These are phyloP conservation scores for Thozetella sp. DNA, from an alignment of 495 filamentous ascomycete genomes.

Conservation along the genomic window DNA sequence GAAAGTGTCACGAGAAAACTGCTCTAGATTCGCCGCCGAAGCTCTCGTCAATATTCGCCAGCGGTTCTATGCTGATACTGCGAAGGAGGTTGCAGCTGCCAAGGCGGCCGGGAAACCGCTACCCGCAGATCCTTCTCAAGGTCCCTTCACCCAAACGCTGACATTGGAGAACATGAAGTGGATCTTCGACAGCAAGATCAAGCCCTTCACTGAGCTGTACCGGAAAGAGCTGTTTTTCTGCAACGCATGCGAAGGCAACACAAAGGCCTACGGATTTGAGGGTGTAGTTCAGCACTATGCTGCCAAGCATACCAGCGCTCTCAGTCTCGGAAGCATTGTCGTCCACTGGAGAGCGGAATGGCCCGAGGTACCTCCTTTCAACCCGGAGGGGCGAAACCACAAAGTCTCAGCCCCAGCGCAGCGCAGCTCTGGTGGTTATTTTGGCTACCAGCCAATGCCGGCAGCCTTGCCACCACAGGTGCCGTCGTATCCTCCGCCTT, in stretches of 20 bases:
- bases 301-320: conserved; percentile 71
- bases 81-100: conserved; percentile 46
- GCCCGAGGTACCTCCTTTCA: conserved; percentile 73
- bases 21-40: conserved; percentile 66
- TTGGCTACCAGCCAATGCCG: conserved; percentile 31
- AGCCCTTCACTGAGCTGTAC: conserved; percentile 60
- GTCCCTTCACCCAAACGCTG: conserved; percentile 57
- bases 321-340: conserved; percentile 68
- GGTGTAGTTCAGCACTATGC: conserved; percentile 79
- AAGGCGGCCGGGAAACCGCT: conserved; percentile 40
- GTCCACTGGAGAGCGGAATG: conserved; percentile 80
- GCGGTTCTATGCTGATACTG: conserved; percentile 61
- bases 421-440: conserved; percentile 22
- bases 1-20: conserved; percentile 58
- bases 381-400: conserved; percentile 49
- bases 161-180: conserved; percentile 86
- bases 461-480: conserved; percentile 17
- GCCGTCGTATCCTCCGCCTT: conserved; percentile 33
- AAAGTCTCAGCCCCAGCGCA: conserved; percentile 15
- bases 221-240: conserved; percentile 76
- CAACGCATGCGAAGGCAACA: conserved; percentile 62
- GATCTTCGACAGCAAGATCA: conserved; percentile 76
- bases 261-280: conserved; percentile 72
- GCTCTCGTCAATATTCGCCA: conserved; percentile 64
- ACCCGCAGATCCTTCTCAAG: conserved; percentile 47